Evolutionary conservation across 139 green algal species (phyloP).

Genomic region (Astrephomene gubernaculifera): DNA sequence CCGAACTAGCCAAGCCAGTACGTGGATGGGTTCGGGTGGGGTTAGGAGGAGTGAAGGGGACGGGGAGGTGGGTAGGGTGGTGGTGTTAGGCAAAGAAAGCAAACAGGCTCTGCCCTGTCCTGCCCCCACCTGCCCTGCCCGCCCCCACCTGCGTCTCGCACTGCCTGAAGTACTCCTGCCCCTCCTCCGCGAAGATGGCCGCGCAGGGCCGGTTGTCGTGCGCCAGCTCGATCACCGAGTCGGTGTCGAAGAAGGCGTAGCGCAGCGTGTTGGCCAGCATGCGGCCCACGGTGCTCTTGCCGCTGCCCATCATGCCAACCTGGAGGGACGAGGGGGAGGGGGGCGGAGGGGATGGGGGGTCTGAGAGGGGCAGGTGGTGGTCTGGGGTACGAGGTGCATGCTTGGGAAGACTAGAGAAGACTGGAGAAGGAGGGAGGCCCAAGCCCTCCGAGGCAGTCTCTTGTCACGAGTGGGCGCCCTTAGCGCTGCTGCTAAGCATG

Average conservation of each 20-base stretch:
- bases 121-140: background rate
- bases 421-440: too few relatives aligned
- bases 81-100: background rate
- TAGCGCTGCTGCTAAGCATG: too few relatives aligned
- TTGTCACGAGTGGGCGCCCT: too few relatives aligned
- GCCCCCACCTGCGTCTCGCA: slow-evolving; percentile 78
- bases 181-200: slow-evolving; percentile 87
- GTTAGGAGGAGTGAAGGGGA: too few relatives aligned
- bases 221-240: slow-evolving; percentile 81
- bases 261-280: slow-evolving; percentile 75
- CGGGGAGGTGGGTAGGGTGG: background rate
- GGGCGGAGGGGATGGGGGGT: background rate
- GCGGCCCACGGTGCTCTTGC: slow-evolving; percentile 72
- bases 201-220: slow-evolving; percentile 67
- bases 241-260: slow-evolving; percentile 92
- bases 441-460: too few relatives aligned
- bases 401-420: too few relatives aligned
- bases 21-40: too few relatives aligned
- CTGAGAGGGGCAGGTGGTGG: background rate
- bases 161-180: slow-evolving; percentile 88
- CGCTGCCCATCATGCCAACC: slow-evolving; percentile 93
- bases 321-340: background rate
- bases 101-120: background rate
- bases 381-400: background rate
- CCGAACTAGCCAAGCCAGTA: too few relatives aligned